Evolutionary conservation across 345 rosid species (phyloP), one percentile per base, ranked within the genome.

Genomic region (Boechera retrofracta): DNA sequence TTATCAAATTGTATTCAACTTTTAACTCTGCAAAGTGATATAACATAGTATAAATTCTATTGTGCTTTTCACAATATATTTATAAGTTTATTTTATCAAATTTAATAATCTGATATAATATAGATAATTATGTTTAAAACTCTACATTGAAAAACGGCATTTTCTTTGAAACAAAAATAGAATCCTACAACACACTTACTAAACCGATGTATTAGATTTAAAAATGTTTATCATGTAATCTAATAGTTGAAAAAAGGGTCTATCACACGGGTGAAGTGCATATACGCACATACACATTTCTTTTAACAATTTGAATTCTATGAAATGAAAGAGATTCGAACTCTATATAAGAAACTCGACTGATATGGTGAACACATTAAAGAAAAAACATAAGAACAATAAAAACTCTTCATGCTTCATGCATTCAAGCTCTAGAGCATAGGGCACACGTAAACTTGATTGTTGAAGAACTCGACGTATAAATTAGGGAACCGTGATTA

Each of bases 401-500:
- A 28, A 26, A 35, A 32, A 8, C 3, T 16, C 28, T 35, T 35
- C 38, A 35, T 21, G 47, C 6, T 36, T 36, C 10, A 7, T 32
- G 29, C 4, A 32, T 66, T 35, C 13, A 65, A 55, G 12, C 35
- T 32, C 47, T 21, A 21, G 75, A 59, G 47, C 45, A 16, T 42
- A 47, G 31, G 16, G 39, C 12, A 28, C 32, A 49, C 0, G 7
- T 45, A 10, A 56, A 47, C 56, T n/a, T 66, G 56, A n/a, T 28
- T 1, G 41, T 66, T 45, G 32, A 74, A 44, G 72, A 63, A 53
- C 53, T 3, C 69, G 39, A 42, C 2, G 7, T n/a, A 36, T 39
- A 35, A n/a, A 56, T 71, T 45, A 28, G n/a, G 80, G 66, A 29
- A 64, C 66, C 29, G 60, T 64, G 60, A 71, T 64, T 64, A 77